Evolutionary conservation across 768 basidiomycete genomes (phyloP).

Genomic region (Punctularia strigosozonata): DNA sequence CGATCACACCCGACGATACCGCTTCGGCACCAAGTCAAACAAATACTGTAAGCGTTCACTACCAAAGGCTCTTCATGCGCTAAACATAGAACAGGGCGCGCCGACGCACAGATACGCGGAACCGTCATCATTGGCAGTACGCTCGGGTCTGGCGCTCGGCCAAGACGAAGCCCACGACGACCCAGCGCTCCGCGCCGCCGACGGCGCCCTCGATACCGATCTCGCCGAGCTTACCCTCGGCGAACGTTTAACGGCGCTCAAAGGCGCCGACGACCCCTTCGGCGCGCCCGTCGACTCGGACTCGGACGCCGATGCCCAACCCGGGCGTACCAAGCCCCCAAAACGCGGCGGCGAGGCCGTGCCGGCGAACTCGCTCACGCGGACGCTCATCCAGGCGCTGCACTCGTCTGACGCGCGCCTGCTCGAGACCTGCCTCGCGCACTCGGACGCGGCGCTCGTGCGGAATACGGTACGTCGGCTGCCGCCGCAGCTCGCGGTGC

Average conservation of each 20-base stretch:
- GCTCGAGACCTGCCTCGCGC: conserved; percentile 76
- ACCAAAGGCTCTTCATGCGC: background rate
- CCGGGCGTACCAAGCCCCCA: conserved; percentile 11
- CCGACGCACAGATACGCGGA: conserved; percentile 62
- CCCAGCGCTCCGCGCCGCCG: conserved; percentile 33
- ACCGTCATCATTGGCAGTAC: conserved; percentile 43
- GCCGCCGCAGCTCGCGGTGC: conserved; percentile 78
- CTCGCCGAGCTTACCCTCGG: conserved; percentile 88
- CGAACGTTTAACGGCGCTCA: conserved; percentile 72
- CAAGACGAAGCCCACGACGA: conserved; percentile 44
- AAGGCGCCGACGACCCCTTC: conserved; percentile 27
- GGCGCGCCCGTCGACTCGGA: conserved; percentile 32
- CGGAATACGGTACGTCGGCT: conserved; percentile 78
- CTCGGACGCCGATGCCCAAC: conserved; percentile 33
- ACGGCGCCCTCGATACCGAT: conserved; percentile 70
- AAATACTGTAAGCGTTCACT: conserved; percentile 5
- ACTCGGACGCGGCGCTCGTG: conserved; percentile 74
- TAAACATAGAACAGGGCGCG: conserved; percentile 19
- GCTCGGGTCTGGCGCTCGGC: conserved; percentile 55
- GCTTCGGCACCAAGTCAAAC: conserved; percentile 13
- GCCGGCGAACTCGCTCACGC: conserved; percentile 80
- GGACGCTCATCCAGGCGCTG: conserved; percentile 90
- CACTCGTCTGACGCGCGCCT: conserved; percentile 88
- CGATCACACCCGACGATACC: conserved; percentile 26
- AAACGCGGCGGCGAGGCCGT: conserved; percentile 29